Conservation (phyloP, 2,329 filamentous ascomycete genomes). For the Talaromyces sp. region DNA sequence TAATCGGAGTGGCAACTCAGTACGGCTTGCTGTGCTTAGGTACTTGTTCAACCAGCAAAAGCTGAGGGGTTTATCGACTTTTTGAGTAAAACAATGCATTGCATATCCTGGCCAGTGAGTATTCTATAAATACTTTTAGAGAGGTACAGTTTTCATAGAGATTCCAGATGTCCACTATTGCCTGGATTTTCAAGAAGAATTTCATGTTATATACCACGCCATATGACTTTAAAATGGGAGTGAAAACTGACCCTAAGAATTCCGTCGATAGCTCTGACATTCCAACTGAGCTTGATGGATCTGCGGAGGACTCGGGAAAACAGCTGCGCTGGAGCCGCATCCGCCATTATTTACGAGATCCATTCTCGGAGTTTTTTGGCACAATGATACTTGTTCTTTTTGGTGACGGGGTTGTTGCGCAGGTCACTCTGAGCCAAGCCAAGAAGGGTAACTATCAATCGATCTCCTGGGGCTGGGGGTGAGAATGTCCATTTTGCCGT, state of each 20-base stretch:
- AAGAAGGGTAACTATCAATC: slow-evolving; percentile 45
- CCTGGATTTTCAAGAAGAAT: not conserved
- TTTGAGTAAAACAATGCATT: not conserved
- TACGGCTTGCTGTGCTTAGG: not conserved
- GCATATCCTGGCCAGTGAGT: not conserved
- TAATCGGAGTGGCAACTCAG: not conserved
- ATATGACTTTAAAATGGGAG: not conserved
- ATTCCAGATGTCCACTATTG: not conserved
- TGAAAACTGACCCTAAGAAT: not conserved
- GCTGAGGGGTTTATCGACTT: not conserved
- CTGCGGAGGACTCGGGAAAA: not conserved
- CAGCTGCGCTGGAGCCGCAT: slow-evolving; percentile 48
- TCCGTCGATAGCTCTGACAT: not conserved
- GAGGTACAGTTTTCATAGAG: not conserved
- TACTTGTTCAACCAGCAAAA: not conserved
- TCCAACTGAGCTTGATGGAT: not conserved
- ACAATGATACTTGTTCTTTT: slow-evolving; percentile 64
- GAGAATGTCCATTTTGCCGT: slow-evolving; percentile 11
- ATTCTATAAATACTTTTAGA: not conserved
- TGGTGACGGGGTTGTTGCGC: slow-evolving; percentile 65
- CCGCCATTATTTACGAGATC: slow-evolving; percentile 49
- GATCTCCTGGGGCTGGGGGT: slow-evolving; percentile 48
- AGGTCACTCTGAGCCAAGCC: slow-evolving; percentile 55
- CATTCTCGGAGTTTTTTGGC: slow-evolving; percentile 62
- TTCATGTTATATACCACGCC: not conserved